A percentile compares a stretch with the other conserved stretches of the same genome.
Evolutionary conservation across 2,329 filamentous ascomycete genomes (phyloP).

Genomic region (Beauveria brongniartii): DNA sequence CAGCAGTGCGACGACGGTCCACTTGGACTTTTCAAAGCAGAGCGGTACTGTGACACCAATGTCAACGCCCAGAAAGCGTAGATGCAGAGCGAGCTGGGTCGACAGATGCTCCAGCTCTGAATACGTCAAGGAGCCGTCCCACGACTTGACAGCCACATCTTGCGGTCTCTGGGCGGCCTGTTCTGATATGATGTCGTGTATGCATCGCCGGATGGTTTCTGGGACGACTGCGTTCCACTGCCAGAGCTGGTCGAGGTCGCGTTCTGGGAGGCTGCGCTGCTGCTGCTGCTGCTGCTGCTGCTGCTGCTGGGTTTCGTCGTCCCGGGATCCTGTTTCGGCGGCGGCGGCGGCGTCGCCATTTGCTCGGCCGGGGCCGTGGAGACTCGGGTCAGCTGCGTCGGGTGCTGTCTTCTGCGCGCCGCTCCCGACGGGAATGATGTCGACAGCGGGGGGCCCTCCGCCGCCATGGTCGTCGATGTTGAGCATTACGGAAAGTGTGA

Average conservation of each 20-base stretch:
- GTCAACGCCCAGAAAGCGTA: conserved; percentile 28
- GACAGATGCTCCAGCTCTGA: conserved; percentile 35
- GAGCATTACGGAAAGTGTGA: conserved; percentile 14
- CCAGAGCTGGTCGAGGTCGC: conserved; percentile 38
- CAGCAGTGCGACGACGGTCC: conserved; percentile 36
- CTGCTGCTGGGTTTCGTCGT: neutral
- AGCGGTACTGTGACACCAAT: conserved; percentile 37
- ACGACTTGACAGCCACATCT: conserved; percentile 38
- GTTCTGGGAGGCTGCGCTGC: conserved; percentile 11
- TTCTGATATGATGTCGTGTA: conserved; percentile 39
- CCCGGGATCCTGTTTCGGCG: neutral
- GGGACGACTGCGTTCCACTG: conserved; percentile 36
- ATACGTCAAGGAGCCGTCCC: conserved; percentile 42
- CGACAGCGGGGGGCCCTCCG: conserved; percentile 12
- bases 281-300: neutral
- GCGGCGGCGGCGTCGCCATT: neutral
- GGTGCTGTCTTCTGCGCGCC: conserved; percentile 4
- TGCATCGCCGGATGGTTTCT: conserved; percentile 31
- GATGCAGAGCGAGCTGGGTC: conserved; percentile 31
- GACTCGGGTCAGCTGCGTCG: neutral
- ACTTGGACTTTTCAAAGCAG: conserved; percentile 42
- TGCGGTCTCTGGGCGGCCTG: conserved; percentile 28
- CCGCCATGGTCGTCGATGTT: conserved; percentile 18
- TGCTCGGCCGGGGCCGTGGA: neutral
- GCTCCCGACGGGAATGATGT: conserved; percentile 7